Evolutionary conservation across 257 asterid genomes (phyloP), one percentile per base, ranked within the genome.

Genomic region (Cinchona pubescens): DNA sequence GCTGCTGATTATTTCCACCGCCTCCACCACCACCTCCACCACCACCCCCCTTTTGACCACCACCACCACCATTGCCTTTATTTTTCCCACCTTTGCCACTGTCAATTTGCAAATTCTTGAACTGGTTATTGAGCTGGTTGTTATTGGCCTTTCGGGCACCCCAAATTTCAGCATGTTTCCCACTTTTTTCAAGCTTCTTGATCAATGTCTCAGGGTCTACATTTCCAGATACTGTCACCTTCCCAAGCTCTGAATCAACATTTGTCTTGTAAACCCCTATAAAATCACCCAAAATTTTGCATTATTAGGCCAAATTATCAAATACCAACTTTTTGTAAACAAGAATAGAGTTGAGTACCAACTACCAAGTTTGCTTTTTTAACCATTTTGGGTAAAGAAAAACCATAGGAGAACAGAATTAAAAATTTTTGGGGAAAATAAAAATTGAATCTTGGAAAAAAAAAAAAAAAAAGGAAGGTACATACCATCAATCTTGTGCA

Each of bases 151-250:
- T 94, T 11, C 94, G 89, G 9, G 94, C 92, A 37, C 96, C 95
- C 97, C 98, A 92, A 13, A 94, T 51, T 67, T 90, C 93, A 19
- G 98, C 97, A 79, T 83, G 90, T 75, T 94, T 94, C 6, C 97
- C 97, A 27, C 79, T 90, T 82, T 94, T 92, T 71, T 73, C 77
- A 32, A 92, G 94, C 89, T 94, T 92, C 89, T 90, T 92, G 79
- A 92, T 90, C 87, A 94, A 87, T 0, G 99, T 86, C 7, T 75
- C 90, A 0, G 98, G 81, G 84, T 91, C 97, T 25, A 91, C 83
- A 84, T 87, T 94, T 77, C 99, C 99, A 0, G 96, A 90, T n/a
- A 94, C 93, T 8, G 97, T 92, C 19, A 94, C 99, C 78, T 94
- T 94, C 48, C 97, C 98, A 46, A 81, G 86, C 65, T 95, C 98